Conservation (phyloP, 2,329 filamentous ascomycete genomes). For the Gremmenia infestans region DNA sequence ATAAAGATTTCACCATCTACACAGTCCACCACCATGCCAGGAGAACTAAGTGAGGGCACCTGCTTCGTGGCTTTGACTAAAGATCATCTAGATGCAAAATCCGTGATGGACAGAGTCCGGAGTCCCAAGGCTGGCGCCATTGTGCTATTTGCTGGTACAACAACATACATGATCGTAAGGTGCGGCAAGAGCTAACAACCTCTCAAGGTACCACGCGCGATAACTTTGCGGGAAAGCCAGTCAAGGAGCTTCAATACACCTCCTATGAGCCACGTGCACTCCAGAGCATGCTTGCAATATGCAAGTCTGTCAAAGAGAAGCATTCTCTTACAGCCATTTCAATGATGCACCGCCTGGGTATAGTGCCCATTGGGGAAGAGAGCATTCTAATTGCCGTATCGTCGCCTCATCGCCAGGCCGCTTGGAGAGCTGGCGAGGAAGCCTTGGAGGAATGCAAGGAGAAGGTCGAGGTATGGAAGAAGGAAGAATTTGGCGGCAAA, state of each 20-base stretch:
- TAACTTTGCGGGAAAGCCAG: slow-evolving; percentile 65
- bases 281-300: slow-evolving; percentile 62
- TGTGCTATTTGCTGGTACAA: slow-evolving; percentile 67
- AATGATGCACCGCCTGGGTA: slow-evolving; percentile 78
- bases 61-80: slow-evolving; percentile 68
- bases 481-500: slow-evolving; percentile 76
- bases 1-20: too few relatives aligned
- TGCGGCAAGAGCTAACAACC: slow-evolving; percentile 7
- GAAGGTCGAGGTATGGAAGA: slow-evolving; percentile 91
- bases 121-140: slow-evolving; percentile 71
- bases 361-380: slow-evolving; percentile 86
- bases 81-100: slow-evolving; percentile 50
- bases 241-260: slow-evolving; percentile 70
- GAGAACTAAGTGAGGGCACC: slow-evolving; percentile 42
- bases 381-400: slow-evolving; percentile 88
- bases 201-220: slow-evolving; percentile 68
- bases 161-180: slow-evolving; percentile 1
- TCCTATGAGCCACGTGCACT: slow-evolving; percentile 69
- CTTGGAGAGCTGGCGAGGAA: slow-evolving; percentile 86
- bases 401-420: slow-evolving; percentile 74
- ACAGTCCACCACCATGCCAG: slow-evolving; percentile 19
- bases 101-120: slow-evolving; percentile 61
- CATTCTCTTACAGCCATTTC: slow-evolving; percentile 68
- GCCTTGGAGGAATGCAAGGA: slow-evolving; percentile 82
- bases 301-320: slow-evolving; percentile 48